Percentiles rank a stretch among this genome's conserved stretches.
These are phyloP conservation scores for Aspergillus tanneri DNA, from an alignment of 2,329 filamentous ascomycete species.

Conservation along the genomic window DNA sequence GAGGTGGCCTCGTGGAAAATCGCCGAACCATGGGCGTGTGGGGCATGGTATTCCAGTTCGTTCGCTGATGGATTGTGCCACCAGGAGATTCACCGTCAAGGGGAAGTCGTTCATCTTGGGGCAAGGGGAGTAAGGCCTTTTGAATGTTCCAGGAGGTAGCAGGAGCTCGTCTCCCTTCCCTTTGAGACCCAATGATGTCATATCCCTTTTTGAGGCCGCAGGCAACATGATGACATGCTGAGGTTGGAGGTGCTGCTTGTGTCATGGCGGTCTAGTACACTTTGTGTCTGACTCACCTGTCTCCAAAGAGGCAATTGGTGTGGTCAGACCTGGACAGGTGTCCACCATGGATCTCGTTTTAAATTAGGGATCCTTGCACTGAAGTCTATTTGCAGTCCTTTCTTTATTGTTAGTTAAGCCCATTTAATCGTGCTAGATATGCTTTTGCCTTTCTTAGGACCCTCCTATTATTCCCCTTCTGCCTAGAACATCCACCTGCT, in stretches of 20 bases:
- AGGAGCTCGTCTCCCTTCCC: neutral
- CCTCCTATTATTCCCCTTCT: neutral
- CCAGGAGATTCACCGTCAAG: neutral
- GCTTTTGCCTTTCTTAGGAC: neutral
- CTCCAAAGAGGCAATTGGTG: neutral
- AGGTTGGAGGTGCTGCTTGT: neutral
- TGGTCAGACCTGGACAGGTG: neutral
- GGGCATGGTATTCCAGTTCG: slow-evolving; percentile 17
- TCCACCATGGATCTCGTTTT: neutral
- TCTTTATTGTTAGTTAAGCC: neutral
- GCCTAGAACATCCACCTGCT: neutral
- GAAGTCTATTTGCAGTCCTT: neutral
- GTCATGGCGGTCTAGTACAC: neutral
- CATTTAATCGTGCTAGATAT: neutral
- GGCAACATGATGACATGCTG: neutral
- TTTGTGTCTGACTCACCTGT: slow-evolving; percentile 1
- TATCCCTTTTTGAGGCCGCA: neutral
- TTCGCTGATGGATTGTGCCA: slow-evolving; percentile 5
- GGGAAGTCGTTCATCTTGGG: too few relatives aligned
- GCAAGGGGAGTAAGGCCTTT: neutral
- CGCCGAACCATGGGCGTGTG: slow-evolving; percentile 14
- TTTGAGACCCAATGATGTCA: neutral
- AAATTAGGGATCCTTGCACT: neutral
- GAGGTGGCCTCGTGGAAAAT: slow-evolving; percentile 10
- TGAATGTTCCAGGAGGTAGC: neutral